Conservation (phyloP, 2,329 filamentous ascomycete species). For the Cryphonectria parasitica region DNA sequence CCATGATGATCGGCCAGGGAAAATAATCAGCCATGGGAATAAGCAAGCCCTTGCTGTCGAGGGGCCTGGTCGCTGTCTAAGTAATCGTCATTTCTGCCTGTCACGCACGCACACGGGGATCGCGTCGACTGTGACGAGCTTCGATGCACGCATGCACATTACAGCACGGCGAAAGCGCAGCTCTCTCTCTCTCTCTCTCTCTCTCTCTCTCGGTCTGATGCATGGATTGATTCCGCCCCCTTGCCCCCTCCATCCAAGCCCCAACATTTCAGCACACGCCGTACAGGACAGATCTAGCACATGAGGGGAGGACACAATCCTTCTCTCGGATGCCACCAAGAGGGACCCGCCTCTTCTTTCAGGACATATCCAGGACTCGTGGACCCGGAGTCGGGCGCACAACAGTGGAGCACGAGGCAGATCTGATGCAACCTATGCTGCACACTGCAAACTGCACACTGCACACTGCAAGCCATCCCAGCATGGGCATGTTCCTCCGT, state of each 20-base stretch:
- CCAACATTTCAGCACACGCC: neutral
- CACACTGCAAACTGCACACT: neutral
- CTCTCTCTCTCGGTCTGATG: neutral
- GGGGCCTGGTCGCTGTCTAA: neutral
- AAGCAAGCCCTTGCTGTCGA: neutral
- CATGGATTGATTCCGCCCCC: neutral
- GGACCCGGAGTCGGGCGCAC: neutral
- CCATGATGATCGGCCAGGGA: neutral
- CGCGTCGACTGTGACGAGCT: neutral
- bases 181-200: too few relatives aligned
- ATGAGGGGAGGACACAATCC: neutral
- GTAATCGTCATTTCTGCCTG: neutral
- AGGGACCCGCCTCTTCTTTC: neutral
- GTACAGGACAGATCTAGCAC: neutral
- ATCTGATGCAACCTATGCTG: slow-evolving; percentile 8
- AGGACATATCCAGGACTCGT: neutral
- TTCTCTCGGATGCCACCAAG: neutral
- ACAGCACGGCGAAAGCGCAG: too few relatives aligned
- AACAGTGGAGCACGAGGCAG: neutral
- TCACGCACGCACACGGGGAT: neutral
- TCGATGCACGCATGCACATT: neutral
- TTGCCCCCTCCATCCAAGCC: too few relatives aligned
- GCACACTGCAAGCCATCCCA: neutral
- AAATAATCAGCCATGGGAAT: slow-evolving; percentile 5
- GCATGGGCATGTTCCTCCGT: neutral